phyloP scores from a whole-genome alignment of 768 basidiomycete species.

The Leccinum uliginosum region DNA sequence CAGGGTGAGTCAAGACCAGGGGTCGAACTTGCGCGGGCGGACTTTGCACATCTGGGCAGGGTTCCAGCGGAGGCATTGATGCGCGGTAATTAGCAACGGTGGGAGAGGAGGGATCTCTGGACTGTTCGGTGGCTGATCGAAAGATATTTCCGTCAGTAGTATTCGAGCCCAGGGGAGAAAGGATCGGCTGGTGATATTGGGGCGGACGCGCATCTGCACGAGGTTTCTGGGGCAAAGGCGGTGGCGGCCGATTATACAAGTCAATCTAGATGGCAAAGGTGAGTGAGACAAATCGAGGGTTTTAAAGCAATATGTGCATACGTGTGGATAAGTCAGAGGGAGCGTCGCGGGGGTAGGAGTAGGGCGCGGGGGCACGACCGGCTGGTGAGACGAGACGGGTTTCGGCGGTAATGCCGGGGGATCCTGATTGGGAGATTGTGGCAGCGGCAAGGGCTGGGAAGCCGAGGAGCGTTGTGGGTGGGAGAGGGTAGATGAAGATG shows the following conservation, averaged over 20 bases:
- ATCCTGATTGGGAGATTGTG: constrained; percentile 20
- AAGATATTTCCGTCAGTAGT: constrained; percentile 16
- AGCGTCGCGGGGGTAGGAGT: constrained; percentile 2
- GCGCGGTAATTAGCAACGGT: constrained; percentile 27
- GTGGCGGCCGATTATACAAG: constrained; percentile 34
- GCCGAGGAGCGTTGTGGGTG: constrained; percentile 14
- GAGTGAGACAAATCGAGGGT: background rate
- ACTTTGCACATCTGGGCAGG: constrained; percentile 26
- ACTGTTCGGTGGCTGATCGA: constrained; percentile 18
- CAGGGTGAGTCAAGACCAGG: constrained; percentile 23
- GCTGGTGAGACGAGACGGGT: constrained; percentile 22
- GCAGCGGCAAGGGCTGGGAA: constrained; percentile 20
- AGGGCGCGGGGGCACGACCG: constrained; percentile 17
- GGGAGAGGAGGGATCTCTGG: constrained; percentile 18
- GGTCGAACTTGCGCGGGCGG: constrained; percentile 19
- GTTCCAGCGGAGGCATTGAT: constrained; percentile 24
- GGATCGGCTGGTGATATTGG: constrained; percentile 25
- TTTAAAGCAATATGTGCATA: constrained; percentile 12
- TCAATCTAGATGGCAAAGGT: constrained; percentile 16
- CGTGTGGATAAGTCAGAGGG: constrained; percentile 14
- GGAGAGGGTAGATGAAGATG: constrained; percentile 11
- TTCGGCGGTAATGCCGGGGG: constrained; percentile 40
- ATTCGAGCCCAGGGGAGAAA: constrained; percentile 13
- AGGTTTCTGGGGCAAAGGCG: constrained; percentile 28
- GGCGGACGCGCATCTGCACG: constrained; percentile 21